Evolutionary conservation across 2,329 filamentous ascomycete species (phyloP).

Genomic region (Huntiella omanensis): DNA sequence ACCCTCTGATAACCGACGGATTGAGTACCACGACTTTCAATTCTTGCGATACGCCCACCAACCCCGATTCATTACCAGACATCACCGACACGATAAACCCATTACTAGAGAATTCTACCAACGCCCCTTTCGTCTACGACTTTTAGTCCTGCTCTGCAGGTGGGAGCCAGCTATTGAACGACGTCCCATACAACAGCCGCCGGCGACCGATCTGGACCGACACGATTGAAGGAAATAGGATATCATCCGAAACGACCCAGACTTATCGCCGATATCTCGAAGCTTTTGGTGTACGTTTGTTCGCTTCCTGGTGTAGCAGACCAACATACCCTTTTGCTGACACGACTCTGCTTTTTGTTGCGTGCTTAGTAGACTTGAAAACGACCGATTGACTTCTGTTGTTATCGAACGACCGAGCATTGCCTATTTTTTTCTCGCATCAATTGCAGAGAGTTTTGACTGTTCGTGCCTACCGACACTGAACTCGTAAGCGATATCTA

Average conservation of each 20-base stretch:
- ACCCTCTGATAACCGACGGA: slow-evolving; percentile 5
- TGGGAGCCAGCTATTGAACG: slow-evolving; percentile 1
- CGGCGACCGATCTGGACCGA: too few relatives aligned
- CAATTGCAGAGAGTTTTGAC: too few relatives aligned
- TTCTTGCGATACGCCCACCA: slow-evolving; percentile 1
- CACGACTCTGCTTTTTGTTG: slow-evolving; percentile 8
- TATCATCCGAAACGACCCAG: background rate
- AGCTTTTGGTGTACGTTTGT: slow-evolving; percentile 10
- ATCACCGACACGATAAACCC: slow-evolving; percentile 1
- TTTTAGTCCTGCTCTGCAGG: slow-evolving; percentile 11
- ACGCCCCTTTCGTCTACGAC: background rate
- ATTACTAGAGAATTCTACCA: background rate
- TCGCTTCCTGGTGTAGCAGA: slow-evolving; percentile 6
- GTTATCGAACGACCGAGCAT: background rate
- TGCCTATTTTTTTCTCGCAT: too few relatives aligned
- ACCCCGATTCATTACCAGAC: background rate
- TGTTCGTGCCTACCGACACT: background rate
- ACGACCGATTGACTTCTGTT: slow-evolving; percentile 9
- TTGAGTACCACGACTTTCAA: slow-evolving; percentile 5
- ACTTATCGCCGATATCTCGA: background rate
- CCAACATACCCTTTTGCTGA: slow-evolving; percentile 8
- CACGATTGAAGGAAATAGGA: too few relatives aligned
- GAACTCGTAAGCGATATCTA: slow-evolving; percentile 1
- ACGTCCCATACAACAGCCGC: too few relatives aligned
- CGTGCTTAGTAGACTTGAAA: slow-evolving; percentile 7